These are phyloP conservation scores for Ceratobasidium papillatum DNA, from an alignment of 1,284 basidiomycete species.

Conservation along the genomic window DNA sequence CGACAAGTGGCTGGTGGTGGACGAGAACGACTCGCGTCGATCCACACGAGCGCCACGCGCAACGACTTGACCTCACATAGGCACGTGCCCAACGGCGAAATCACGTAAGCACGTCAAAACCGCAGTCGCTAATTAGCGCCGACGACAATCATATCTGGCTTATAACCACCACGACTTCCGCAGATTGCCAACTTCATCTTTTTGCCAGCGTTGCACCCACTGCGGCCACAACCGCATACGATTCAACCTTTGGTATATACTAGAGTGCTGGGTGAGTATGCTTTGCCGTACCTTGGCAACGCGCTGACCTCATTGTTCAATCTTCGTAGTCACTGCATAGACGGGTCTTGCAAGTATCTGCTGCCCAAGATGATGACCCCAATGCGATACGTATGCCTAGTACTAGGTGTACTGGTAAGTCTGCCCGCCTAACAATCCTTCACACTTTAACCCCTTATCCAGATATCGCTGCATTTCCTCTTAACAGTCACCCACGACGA, in stretches of 20 bases:
- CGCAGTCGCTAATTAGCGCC: constrained; percentile 18
- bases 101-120: constrained; percentile 12
- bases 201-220: constrained; percentile 3
- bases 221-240: background rate
- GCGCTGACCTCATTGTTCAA: constrained; percentile 7
- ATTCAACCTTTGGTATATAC: background rate
- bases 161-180: constrained; percentile 7
- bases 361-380: constrained; percentile 73
- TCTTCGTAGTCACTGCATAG: background rate
- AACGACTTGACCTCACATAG: constrained; percentile 4
- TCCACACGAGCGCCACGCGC: constrained; percentile 15
- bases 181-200: background rate
- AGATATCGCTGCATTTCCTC: constrained; percentile 54
- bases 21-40: constrained; percentile 3
- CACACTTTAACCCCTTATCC: background rate
- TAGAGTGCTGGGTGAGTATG: background rate
- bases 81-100: background rate
- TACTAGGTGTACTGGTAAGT: constrained; percentile 70
- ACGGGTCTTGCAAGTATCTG: constrained; percentile 5
- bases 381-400: constrained; percentile 75
- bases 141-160: constrained; percentile 17
- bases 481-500: constrained; percentile 54
- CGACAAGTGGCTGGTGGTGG: constrained; percentile 16
- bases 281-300: background rate
- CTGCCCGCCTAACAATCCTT: background rate